phyloP scores from a whole-genome alignment of 2,329 filamentous ascomycete genomes.

The Sphaerostilbella broomeana region DNA sequence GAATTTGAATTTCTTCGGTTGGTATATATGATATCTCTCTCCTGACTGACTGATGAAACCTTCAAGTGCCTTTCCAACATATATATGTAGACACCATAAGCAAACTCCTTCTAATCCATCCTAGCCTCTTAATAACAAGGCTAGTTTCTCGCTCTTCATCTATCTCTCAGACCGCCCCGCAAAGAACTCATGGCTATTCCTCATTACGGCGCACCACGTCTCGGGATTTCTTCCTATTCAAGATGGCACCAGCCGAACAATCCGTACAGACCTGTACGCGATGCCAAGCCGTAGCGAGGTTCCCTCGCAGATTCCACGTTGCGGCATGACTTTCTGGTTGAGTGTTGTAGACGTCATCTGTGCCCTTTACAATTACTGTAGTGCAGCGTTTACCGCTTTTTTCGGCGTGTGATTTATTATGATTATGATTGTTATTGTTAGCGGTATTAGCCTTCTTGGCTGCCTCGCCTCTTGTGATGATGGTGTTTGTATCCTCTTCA shows the following conservation, averaged over 20 bases:
- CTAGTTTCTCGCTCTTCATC: no score
- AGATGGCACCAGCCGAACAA: conserved; percentile 16
- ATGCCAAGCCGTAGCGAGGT: conserved; percentile 63
- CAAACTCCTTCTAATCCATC: no score
- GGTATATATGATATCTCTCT: no score
- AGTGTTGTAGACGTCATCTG: conserved; percentile 59
- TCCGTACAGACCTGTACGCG: conserved; percentile 39
- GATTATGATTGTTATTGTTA: no score
- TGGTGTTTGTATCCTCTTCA: conserved; percentile 11
- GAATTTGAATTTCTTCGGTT: no score
- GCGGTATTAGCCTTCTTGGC: neutral
- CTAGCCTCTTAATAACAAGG: no score
- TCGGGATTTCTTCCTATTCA: neutral
- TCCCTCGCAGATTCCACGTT: conserved; percentile 59
- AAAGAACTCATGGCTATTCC: neutral
- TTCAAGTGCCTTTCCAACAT: no score
- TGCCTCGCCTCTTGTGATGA: neutral
- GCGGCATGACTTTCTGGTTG: conserved; percentile 55
- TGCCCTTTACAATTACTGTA: conserved; percentile 57
- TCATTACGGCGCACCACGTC: neutral
- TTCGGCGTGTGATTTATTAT: neutral
- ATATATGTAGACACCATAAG: no score
- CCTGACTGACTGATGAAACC: no score
- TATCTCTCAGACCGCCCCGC: no score
- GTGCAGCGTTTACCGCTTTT: conserved; percentile 31